phyloP scores from a whole-genome alignment of 768 basidiomycete species.

The Termitomyces sp. region DNA sequence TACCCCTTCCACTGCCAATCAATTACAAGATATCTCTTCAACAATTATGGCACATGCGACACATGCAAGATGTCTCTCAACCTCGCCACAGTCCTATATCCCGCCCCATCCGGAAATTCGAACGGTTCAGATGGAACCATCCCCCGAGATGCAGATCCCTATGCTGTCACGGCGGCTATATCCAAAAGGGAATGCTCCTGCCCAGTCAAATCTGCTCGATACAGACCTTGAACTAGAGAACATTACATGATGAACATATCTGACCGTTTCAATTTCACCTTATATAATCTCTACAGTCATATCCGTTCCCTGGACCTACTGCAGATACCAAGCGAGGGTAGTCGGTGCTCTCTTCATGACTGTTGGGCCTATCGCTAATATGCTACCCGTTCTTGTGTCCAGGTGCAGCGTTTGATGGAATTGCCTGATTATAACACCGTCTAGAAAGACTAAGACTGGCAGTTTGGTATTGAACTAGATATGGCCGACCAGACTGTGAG shows the following conservation, averaged over 20 bases:
- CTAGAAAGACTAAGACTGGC: not conserved
- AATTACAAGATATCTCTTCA: not conserved
- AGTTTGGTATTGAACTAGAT: not conserved
- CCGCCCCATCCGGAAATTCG: conserved; percentile 30
- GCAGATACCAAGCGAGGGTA: not conserved
- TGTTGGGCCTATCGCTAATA: not conserved
- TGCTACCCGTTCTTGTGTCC: not conserved
- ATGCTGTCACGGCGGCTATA: not conserved
- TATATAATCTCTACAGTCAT: not conserved
- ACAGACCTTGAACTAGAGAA: conserved; percentile 9
- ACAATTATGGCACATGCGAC: conserved; percentile 17
- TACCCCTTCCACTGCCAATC: not conserved
- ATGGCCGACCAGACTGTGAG: not conserved
- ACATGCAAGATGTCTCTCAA: conserved; percentile 28
- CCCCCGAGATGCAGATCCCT: conserved; percentile 47
- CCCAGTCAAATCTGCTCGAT: not conserved
- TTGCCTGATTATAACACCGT: not conserved
- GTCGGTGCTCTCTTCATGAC: not conserved
- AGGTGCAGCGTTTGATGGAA: not conserved
- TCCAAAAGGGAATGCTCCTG: not conserved
- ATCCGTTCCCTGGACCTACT: not conserved
- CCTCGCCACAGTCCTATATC: conserved; percentile 25
- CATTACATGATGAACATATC: not conserved
- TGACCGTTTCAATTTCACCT: not conserved
- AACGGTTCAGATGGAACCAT: conserved; percentile 50